A percentile compares a stretch with the other conserved stretches of the same genome.
Evolutionary conservation across 108 stramenopile species (phyloP).

Genomic region (Discostella pseudostelligera): DNA sequence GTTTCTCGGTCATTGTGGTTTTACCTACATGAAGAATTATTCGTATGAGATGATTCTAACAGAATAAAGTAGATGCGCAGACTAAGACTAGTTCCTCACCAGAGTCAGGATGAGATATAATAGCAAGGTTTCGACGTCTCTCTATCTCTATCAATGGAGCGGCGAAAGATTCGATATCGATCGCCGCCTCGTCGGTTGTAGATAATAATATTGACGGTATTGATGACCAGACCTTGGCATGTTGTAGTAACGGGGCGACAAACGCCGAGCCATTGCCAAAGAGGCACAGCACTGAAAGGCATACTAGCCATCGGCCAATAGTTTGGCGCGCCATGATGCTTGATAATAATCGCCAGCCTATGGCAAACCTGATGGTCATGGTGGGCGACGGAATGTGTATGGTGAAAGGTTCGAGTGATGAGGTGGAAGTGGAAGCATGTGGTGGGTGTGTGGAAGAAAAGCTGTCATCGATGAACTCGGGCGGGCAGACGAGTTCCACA

Average conservation of each 20-base stretch:
- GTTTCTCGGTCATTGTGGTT: conserved; percentile 96
- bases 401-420: not conserved
- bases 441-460: too few species aligned
- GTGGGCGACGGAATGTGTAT: not conserved
- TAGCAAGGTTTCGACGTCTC: conserved; percentile 91
- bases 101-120: conserved; percentile 95
- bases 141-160: conserved; percentile 73
- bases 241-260: not conserved
- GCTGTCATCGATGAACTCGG: too few species aligned
- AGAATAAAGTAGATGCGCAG: too few species aligned
- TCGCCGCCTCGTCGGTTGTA: not conserved
- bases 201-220: not conserved
- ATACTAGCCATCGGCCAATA: not conserved
- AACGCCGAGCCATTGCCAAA: not conserved
- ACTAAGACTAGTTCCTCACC: too few species aligned
- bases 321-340: conserved; percentile 1
- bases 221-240: not conserved
- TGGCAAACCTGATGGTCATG: not conserved
- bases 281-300: conserved; percentile 4
- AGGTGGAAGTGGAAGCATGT: not conserved
- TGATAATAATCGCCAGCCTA: not conserved
- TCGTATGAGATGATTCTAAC: too few species aligned
- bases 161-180: conserved; percentile 11
- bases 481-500: too few species aligned
- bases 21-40: too few species aligned